Base-by-base conservation (phyloP, 2,329 filamentous ascomycete genomes). In the Phialophora macrospora region DNA sequence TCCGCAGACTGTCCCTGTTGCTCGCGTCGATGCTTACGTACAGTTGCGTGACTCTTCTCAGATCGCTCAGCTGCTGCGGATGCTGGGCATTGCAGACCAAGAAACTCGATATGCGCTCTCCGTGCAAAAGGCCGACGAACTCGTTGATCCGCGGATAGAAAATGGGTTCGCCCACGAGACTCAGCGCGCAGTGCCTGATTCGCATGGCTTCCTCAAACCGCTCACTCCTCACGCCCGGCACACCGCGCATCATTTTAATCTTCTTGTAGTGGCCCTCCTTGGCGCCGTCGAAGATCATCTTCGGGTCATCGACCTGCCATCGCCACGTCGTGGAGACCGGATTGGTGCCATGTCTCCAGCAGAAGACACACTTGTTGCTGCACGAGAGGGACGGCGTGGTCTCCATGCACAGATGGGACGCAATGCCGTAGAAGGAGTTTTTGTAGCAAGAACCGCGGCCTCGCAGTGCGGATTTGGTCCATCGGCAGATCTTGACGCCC, bases 81-180 rank as follows among this genome's bases (percentile, higher is more conserved):
- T 98, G 94, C 77, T 98, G 95, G 0, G 94, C 94, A 75, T 98
- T 98, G 83, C 94, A 98, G 64, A 99, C 95, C 0, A 98, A 83
- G 80, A 98, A 99, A 34, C 90, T 95, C 2, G 92, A 96, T 71
- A 98, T 97, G 72, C 88, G 89, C 76, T 96, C 91, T 12, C 78
- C 81, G 80, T 98, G 94, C 70, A 99, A 84, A 83, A 98, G 86
- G 11, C 81, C 84, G 0, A 96, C 82, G 74, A 98, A 93, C 75
- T 93, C 90, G 78, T 99, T 97, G 83, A 98, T 98, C 75, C 96
- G 89, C 9, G 95, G 95, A 77, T 98, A 98, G 81, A 98, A 98
- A 73, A 97, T 97, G n/a, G 94, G 94, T 78, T 99, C 94, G 72
- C 95, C 94, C 24, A 99, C 95, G 9, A 99, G 84, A 70, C 88